phyloP scores from a whole-genome alignment of 2,329 filamentous ascomycete species.

The Metarhizium album region DNA sequence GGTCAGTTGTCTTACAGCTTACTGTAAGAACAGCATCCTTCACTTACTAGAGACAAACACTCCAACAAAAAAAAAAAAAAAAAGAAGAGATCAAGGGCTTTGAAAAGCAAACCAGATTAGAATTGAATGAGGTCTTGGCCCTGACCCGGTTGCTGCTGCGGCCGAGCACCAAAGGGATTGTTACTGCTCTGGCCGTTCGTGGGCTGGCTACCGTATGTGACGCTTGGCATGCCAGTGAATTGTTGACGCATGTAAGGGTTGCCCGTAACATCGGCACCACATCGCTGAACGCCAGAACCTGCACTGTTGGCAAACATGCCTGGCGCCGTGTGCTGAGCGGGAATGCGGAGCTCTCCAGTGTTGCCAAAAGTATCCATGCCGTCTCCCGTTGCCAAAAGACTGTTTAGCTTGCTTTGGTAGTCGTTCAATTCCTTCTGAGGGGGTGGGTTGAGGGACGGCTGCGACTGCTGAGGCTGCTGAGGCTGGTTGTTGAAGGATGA shows the following conservation, averaged over 20 bases:
- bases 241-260: constrained; percentile 85
- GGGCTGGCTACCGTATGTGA: constrained; percentile 41
- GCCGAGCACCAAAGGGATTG: constrained; percentile 47
- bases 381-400: constrained; percentile 75
- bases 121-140: constrained; percentile 55
- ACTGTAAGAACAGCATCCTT: background rate
- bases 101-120: constrained; percentile 22
- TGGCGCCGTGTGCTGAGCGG: constrained; percentile 90
- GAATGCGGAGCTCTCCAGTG: constrained; percentile 89
- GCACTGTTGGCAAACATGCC: constrained; percentile 96
- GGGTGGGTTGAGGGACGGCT: constrained; percentile 23
- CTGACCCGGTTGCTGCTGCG: constrained; percentile 38
- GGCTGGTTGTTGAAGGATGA: constrained; percentile 42
- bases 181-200: constrained; percentile 41
- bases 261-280: constrained; percentile 62
- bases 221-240: constrained; percentile 64
- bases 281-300: constrained; percentile 61
- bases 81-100: background rate
- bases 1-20: background rate
- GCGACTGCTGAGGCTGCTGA: constrained; percentile 27
- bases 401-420: constrained; percentile 70
- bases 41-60: background rate
- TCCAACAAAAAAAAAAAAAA: background rate
- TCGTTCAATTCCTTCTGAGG: constrained; percentile 45
- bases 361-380: constrained; percentile 97